Base-by-base conservation (phyloP, 2,329 filamentous ascomycete species). In the Pestalotiopsis sp. region DNA sequence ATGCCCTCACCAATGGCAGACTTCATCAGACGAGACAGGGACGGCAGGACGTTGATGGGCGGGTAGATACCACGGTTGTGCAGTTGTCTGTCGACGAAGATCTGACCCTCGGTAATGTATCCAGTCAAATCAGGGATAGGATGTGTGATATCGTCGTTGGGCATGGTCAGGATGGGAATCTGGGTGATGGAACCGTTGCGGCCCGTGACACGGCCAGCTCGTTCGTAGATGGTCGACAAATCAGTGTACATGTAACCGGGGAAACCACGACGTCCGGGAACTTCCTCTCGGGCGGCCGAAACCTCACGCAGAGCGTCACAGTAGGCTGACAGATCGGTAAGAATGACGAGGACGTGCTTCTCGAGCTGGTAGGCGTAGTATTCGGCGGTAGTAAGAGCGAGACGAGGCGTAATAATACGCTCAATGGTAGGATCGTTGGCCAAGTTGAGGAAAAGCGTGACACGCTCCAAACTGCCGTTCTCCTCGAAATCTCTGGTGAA, bases 211-310 rank as follows among this genome's bases (percentile, higher is more conserved):
- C 96, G 96, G 79, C 96, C 96, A 75, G 96, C 96, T 85, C 96
- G 95, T 85, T 99, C 96, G 87, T 99, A 99, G 78, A 99, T 98
- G 79, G 96, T 99, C 70, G 96, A 98, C 91, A 99, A 93, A 90
- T 99, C 97, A 75, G 96, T 99, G 88, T 99, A 99, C 96, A 99
- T 99, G 89, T 99, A 99, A 93, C 96, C 96, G 66, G 96, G 96
- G 86, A 96, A 99, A 89, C 96, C 96, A 91, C 96, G 95, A 82
- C 96, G 95, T 88, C 96, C 96, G 56, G 96, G 96, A 58, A 99
- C 96, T 91, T 99, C 96, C 88, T 99, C 96, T 85, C 96, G 91
- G 66, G 96, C 96, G 67, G 96, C 95, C 14, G 96, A 99, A 65
- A 99, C 96, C 84, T 99, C 96, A 89, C 96, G 96, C 73, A 99